Evolutionary conservation across 2,329 filamentous ascomycete species (phyloP), one percentile per base, ranked within the genome.

Genomic region (Phaeosphaeriaceae sp.): DNA sequence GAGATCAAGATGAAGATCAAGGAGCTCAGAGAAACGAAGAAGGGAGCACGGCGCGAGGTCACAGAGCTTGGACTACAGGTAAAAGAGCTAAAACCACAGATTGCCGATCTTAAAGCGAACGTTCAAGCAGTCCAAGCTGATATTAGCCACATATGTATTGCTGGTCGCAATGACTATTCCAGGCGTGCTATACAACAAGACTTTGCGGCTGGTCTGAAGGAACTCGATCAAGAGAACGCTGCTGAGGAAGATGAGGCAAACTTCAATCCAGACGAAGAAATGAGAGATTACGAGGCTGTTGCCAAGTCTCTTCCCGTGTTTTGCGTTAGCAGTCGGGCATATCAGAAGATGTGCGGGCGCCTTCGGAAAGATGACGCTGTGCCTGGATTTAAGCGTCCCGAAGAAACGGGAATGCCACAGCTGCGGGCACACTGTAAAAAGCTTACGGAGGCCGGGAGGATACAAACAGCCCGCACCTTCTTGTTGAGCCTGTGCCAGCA

Each of bases 311-410:
- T 91, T 0, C 84, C 86, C 0, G 87, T 90, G 1, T 91, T 89
- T 66, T 90, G 87, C 60, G 85, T 90, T 17, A 88, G 85, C 56
- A 85, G 84, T 48, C 78, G 84, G 46, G 87, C 84, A 0, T 90
- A 88, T 53, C 87, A 90, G 63, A 86, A 87, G 64, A 73, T 90
- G n/a, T 78, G 79, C 41, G 85, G 84, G 1, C 80, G 84, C 3
- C 68, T 89, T 9, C 70, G 78, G 52, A 83, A 84, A 45, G 87
- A 90, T 53, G 74, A 78, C 1, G 64, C 76, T 11, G 79, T 86
- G 1, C 74, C 80, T 13, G 86, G 87, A 0, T 90, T 89, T 67
- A 71, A 73, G 1, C 72, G 76, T 3, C 42, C 77, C 0, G 79
- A 85, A 2, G 82, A 89, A 57, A 90, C 88, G 0, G 86, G 85